Conservation (phyloP, 139 green algal species). For the Volvox reticuliferus region DNA sequence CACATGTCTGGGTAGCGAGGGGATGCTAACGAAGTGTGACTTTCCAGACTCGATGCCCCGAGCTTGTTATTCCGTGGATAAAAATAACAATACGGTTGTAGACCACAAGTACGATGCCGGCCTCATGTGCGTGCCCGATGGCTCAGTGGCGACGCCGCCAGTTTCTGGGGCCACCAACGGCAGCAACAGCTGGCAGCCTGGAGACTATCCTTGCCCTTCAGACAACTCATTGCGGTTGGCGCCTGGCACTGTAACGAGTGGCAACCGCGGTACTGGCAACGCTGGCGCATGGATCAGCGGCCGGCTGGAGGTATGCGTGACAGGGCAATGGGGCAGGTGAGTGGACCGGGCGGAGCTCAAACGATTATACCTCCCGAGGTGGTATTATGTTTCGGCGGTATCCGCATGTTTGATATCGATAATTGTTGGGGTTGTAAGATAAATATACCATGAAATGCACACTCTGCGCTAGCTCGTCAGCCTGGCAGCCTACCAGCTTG, state of each 20-base stretch:
- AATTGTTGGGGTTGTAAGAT: too few species aligned
- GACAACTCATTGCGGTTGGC: background rate
- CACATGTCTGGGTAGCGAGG: background rate
- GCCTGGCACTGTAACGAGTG: background rate
- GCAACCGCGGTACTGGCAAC: background rate
- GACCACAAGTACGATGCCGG: conserved; percentile 15
- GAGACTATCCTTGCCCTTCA: background rate
- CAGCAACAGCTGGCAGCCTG: background rate
- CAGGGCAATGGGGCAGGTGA: conserved; percentile 33
- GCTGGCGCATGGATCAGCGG: background rate
- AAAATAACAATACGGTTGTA: too few species aligned
- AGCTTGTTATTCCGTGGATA: background rate
- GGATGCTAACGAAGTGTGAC: background rate
- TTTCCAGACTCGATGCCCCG: too few species aligned
- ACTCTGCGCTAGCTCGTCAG: too few species aligned
- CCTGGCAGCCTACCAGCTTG: too few species aligned
- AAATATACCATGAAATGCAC: too few species aligned
- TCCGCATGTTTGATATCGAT: too few species aligned
- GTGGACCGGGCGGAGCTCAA: background rate
- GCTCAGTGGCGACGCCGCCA: background rate
- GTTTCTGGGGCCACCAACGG: background rate
- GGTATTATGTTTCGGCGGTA: too few species aligned
- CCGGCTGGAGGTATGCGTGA: conserved; percentile 14
- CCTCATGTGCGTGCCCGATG: background rate
- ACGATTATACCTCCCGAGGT: too few species aligned